Conservation (phyloP, 2,329 filamentous ascomycete species). For the Basipetospora chlamydospora region DNA sequence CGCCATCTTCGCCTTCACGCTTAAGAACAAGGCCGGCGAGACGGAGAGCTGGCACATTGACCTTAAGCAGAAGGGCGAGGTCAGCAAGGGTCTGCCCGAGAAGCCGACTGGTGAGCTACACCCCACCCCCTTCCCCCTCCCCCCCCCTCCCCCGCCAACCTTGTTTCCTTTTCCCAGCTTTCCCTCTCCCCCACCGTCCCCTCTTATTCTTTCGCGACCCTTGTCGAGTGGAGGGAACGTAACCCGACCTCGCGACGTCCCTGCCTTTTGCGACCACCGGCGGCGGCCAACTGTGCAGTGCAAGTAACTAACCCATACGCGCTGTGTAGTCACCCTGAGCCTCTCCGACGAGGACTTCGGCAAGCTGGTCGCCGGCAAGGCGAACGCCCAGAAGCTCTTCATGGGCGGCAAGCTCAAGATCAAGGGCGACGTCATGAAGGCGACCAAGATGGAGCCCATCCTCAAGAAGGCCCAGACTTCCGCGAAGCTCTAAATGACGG, state of each 20-base stretch:
- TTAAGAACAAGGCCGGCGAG: constrained; percentile 76
- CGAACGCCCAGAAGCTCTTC: constrained; percentile 88
- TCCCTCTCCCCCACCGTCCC: not conserved
- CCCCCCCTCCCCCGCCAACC: not conserved
- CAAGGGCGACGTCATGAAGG: constrained; percentile 97
- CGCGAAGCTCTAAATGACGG: constrained; percentile 54
- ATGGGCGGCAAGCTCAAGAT: constrained; percentile 99
- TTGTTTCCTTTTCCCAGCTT: constrained; percentile 1
- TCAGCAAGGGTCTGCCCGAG: constrained; percentile 60
- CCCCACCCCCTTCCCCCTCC: not conserved
- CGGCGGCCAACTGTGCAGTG: too few relatives aligned
- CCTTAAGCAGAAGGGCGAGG: constrained; percentile 76
- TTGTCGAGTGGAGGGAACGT: not conserved
- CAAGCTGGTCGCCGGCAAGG: constrained; percentile 70
- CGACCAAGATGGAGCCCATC: constrained; percentile 89
- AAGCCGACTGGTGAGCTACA: constrained; percentile 66
- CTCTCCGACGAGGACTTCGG: constrained; percentile 80
- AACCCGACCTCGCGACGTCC: too few relatives aligned
- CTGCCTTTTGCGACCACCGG: too few relatives aligned
- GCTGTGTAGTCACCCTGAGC: constrained; percentile 63
- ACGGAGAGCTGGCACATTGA: constrained; percentile 88
- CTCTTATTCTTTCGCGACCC: not conserved
- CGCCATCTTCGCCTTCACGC: constrained; percentile 76
- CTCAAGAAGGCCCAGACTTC: constrained; percentile 75
- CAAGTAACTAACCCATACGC: too few relatives aligned